phyloP scores from a whole-genome alignment of 345 rosid genomes.

The Lepidium sativum region DNA sequence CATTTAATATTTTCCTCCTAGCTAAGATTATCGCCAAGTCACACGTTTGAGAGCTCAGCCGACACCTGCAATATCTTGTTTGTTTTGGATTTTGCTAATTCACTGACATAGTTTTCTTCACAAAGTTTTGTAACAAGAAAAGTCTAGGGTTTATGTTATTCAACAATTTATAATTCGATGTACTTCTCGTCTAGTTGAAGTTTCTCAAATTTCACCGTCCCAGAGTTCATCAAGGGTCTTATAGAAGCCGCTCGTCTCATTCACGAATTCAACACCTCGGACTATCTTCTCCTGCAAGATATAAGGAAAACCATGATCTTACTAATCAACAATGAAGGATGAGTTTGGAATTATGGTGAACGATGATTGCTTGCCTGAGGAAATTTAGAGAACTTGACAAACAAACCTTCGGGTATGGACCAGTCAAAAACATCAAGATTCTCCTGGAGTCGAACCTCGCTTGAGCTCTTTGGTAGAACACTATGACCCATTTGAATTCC shows the following conservation, averaged over 20 bases:
- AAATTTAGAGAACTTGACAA: constrained; percentile 35
- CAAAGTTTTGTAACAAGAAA: too few relatives aligned
- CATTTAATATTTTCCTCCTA: not conserved
- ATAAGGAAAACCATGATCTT: not conserved
- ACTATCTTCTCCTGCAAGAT: constrained; percentile 37
- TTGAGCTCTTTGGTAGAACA: constrained; percentile 56
- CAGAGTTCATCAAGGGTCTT: constrained; percentile 40
- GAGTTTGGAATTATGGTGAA: not conserved
- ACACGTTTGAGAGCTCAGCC: too few relatives aligned
- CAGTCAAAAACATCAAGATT: constrained; percentile 42
- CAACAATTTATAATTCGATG: not conserved
- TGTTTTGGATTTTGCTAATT: too few relatives aligned
- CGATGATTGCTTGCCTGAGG: constrained; percentile 39
- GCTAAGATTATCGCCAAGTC: not conserved
- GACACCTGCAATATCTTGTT: not conserved
- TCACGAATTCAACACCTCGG: constrained; percentile 23
- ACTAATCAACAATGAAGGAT: not conserved
- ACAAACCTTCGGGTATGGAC: constrained; percentile 36
- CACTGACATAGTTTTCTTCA: too few relatives aligned
- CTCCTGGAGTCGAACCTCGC: constrained; percentile 34
- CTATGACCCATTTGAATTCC: constrained; percentile 57
- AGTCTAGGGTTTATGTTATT: too few relatives aligned
- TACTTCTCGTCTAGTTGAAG: not conserved
- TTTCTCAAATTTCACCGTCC: constrained; percentile 37
- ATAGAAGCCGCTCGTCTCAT: constrained; percentile 34